Percentiles rank a stretch among this genome's conserved stretches.
Evolutionary conservation across 495 filamentous ascomycete species (phyloP).

Genomic region (Penicillium goetzii): DNA sequence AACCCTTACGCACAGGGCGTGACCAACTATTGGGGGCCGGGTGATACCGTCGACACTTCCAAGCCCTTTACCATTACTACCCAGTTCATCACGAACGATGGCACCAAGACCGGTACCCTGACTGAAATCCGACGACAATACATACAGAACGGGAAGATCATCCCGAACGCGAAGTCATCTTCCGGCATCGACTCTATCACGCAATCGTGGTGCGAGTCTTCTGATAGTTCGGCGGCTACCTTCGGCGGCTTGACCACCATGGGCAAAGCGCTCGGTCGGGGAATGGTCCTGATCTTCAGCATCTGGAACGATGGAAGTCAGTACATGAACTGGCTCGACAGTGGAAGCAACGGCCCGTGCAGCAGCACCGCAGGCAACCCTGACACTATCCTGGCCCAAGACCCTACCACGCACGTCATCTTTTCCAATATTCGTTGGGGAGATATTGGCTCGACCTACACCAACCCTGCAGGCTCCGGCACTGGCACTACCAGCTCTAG

Average conservation of each 20-base stretch:
- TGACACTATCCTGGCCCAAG: neutral
- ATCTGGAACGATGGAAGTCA: conserved; percentile 1
- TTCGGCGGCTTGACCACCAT: conserved; percentile 7
- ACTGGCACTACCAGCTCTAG: neutral
- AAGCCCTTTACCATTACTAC: conserved; percentile 67
- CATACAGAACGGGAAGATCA: conserved; percentile 66
- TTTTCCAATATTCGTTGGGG: conserved; percentile 9
- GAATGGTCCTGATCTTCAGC: conserved; percentile 8
- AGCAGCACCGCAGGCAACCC: conserved; percentile 7
- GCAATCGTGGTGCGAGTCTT: conserved; percentile 11
- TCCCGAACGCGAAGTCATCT: conserved; percentile 59
- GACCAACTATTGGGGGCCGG: conserved; percentile 64
- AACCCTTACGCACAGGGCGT: conserved; percentile 68
- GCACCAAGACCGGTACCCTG: conserved; percentile 54
- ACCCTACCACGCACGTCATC: neutral
- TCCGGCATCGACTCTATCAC: conserved; percentile 61
- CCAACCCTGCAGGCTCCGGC: neutral
- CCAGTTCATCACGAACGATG: conserved; percentile 63
- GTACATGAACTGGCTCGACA: conserved; percentile 9
- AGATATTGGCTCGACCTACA: conserved; percentile 6
- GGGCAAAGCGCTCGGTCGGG: conserved; percentile 2
- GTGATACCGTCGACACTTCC: conserved; percentile 63
- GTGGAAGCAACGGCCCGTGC: conserved; percentile 4
- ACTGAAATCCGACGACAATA: conserved; percentile 70
- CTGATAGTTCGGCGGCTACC: neutral